A percentile compares a stretch with the other conserved stretches of the same genome.
phyloP scores from a whole-genome alignment of 306 rosid genomes.

The Aeschynomene evenia region DNA sequence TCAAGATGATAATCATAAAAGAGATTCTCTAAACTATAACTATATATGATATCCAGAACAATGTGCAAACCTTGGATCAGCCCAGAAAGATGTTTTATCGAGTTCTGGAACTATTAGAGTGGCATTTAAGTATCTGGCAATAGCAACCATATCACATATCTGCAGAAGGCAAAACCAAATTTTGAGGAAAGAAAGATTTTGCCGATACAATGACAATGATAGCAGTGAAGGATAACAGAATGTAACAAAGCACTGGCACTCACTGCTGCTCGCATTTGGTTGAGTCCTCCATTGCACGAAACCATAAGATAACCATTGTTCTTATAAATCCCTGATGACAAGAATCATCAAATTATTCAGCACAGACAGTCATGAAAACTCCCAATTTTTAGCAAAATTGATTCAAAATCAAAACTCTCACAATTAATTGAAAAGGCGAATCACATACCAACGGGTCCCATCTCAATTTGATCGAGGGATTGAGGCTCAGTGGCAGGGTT shows the following conservation, averaged over 20 bases:
- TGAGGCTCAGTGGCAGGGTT: too few relatives aligned
- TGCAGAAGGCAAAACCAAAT: constrained; percentile 38
- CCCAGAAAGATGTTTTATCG: constrained; percentile 92
- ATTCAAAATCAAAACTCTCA: neutral
- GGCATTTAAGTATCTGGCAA: constrained; percentile 79
- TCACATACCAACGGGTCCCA: neutral
- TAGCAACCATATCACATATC: constrained; percentile 97
- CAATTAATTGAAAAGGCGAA: neutral
- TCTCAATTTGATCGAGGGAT: too few relatives aligned
- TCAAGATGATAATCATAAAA: neutral
- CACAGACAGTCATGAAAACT: neutral
- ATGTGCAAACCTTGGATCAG: constrained; percentile 70
- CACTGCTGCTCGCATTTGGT: constrained; percentile 99
- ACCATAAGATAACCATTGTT: constrained; percentile 94
- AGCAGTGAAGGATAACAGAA: neutral
- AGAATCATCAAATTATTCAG: constrained; percentile 32
- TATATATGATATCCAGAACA: constrained; percentile 8
- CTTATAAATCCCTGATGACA: constrained; percentile 67
- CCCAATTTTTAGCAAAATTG: neutral
- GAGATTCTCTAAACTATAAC: neutral
- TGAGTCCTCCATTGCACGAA: constrained; percentile 96
- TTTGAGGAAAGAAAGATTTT: constrained; percentile 13
- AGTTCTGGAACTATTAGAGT: constrained; percentile 92
- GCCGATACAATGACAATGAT: neutral
- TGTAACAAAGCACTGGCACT: constrained; percentile 39